Evolutionary conservation across 2,329 filamentous ascomycete species (phyloP).

Genomic region (Monosporascus ibericus): DNA sequence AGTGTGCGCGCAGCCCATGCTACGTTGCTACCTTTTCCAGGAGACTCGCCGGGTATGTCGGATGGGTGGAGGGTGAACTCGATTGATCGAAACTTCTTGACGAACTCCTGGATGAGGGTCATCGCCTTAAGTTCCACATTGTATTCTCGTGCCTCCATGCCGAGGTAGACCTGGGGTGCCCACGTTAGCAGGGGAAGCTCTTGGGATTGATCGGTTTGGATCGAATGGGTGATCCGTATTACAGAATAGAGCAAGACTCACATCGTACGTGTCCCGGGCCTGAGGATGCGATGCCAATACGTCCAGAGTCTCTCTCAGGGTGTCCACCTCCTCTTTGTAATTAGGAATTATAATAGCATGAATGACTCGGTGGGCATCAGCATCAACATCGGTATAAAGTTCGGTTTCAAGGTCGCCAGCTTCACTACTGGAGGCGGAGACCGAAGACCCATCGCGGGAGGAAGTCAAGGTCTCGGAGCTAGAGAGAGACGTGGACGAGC

Average conservation of each 20-base stretch:
- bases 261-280: slow-evolving; percentile 61
- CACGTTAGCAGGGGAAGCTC: slow-evolving; percentile 5
- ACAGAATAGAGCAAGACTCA: slow-evolving; percentile 35
- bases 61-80: slow-evolving; percentile 62
- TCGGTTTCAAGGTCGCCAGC: slow-evolving; percentile 45
- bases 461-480: slow-evolving; percentile 50
- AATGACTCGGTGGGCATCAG: slow-evolving; percentile 41
- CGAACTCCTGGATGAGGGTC: slow-evolving; percentile 55
- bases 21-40: slow-evolving; percentile 70
- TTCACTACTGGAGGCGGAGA: slow-evolving; percentile 43
- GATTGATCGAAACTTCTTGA: slow-evolving; percentile 60
- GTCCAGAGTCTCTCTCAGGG: slow-evolving; percentile 60
- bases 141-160: slow-evolving; percentile 65
- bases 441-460: slow-evolving; percentile 31
- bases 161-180: slow-evolving; percentile 55
- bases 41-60: slow-evolving; percentile 60
- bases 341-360: slow-evolving; percentile 67
- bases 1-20: slow-evolving; percentile 64
- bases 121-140: slow-evolving; percentile 56
- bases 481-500: slow-evolving; percentile 48
- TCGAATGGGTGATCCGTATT: neutral
- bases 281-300: slow-evolving; percentile 62
- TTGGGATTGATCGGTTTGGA: neutral
- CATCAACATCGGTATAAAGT: slow-evolving; percentile 38
- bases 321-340: slow-evolving; percentile 68